Conservation (phyloP, 2,329 filamentous ascomycete genomes). For the Aspergillus brasiliensis region DNA sequence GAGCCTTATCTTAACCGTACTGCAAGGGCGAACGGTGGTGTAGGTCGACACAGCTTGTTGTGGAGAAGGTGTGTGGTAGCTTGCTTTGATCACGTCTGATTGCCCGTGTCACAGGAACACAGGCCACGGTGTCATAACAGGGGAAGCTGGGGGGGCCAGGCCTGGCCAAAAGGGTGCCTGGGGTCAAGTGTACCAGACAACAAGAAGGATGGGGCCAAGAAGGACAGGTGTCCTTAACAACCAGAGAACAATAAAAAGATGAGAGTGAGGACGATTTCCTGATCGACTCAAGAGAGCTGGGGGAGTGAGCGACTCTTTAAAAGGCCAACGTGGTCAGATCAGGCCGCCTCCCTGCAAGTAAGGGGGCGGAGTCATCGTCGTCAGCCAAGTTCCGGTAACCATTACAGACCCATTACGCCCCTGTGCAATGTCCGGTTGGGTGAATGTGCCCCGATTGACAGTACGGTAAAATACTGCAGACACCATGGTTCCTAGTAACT, state of each 20-base stretch:
- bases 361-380: constrained; percentile 24
- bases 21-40: constrained; percentile 1
- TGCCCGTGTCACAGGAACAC: constrained; percentile 18
- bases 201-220: constrained; percentile 19
- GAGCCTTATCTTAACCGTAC: background rate
- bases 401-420: constrained; percentile 10
- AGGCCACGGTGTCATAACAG: constrained; percentile 44
- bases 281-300: background rate
- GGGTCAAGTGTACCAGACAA: constrained; percentile 14
- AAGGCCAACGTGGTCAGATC: constrained; percentile 45
- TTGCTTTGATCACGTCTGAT: constrained; percentile 11
- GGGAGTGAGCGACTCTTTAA: constrained; percentile 36
- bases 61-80: constrained; percentile 1
- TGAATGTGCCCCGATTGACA: background rate
- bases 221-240: constrained; percentile 40
- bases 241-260: constrained; percentile 18
- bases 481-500: background rate
- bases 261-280: constrained; percentile 13
- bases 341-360: constrained; percentile 13
- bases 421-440: background rate
- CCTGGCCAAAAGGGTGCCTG: constrained; percentile 19
- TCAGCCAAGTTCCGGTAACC: constrained; percentile 20
- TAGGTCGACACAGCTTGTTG: background rate
- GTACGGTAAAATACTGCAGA: background rate
- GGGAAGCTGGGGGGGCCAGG: constrained; percentile 28